Evolutionary conservation across 768 basidiomycete species (phyloP).

Genomic region (Ramaria rubella): DNA sequence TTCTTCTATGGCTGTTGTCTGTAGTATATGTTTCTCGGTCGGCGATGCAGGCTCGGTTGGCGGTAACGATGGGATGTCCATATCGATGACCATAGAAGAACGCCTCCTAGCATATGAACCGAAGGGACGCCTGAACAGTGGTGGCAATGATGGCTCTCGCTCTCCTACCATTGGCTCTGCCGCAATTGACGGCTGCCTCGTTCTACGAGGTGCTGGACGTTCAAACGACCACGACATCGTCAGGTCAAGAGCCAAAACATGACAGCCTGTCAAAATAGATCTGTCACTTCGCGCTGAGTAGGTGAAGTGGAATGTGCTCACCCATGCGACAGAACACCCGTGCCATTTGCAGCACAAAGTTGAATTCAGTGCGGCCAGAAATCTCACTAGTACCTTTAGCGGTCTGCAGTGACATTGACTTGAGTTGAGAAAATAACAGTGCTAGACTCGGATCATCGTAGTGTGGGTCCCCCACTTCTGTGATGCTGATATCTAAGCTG

Average conservation of each 20-base stretch:
- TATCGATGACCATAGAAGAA: conserved; percentile 83
- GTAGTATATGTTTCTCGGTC: conserved; percentile 20
- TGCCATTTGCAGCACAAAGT: conserved; percentile 92
- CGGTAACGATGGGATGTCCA: conserved; percentile 64
- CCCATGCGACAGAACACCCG: conserved; percentile 95
- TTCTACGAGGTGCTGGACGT: conserved; percentile 47
- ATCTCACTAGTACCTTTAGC: conserved; percentile 91
- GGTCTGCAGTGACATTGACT: conserved; percentile 86
- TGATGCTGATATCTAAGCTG: conserved; percentile 47
- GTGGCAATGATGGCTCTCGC: not conserved
- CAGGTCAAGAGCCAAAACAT: conserved; percentile 84
- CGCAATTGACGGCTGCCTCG: conserved; percentile 12
- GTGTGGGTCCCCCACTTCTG: conserved; percentile 73
- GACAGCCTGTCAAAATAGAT: conserved; percentile 59
- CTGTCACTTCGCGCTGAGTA: not conserved
- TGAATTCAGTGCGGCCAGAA: conserved; percentile 82
- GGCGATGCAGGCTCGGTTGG: conserved; percentile 53
- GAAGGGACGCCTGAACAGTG: conserved; percentile 33
- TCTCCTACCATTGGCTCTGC: conserved; percentile 1
- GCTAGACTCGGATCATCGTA: conserved; percentile 95
- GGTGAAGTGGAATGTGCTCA: conserved; percentile 28
- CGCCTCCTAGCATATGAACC: conserved; percentile 50
- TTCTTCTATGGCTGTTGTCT: conserved; percentile 17
- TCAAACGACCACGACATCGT: conserved; percentile 90
- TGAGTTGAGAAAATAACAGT: conserved; percentile 82